phyloP scores from a whole-genome alignment of 129 eudicot species.

The Flaveria ramosissima region DNA sequence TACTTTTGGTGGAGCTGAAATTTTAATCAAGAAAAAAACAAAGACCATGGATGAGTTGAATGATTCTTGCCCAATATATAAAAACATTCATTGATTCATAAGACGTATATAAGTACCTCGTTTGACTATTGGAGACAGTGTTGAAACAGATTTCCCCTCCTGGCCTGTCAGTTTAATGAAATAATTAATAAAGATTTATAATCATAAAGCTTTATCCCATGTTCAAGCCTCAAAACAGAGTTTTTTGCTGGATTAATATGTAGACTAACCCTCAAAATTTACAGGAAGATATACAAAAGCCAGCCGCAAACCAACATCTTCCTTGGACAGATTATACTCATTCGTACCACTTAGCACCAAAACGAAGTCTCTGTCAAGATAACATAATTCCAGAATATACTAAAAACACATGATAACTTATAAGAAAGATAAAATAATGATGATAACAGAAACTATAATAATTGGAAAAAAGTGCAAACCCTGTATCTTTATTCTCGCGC shows the following conservation, averaged over 20 bases:
- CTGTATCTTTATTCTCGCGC: conserved; percentile 81
- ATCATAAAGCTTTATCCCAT: conserved; percentile 22
- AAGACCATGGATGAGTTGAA: conserved; percentile 7
- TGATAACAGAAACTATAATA: background rate
- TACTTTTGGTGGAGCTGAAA: conserved; percentile 96
- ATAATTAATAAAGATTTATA: background rate
- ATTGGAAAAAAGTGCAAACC: conserved; percentile 49
- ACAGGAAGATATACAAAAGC: conserved; percentile 80
- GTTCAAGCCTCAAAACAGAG: background rate
- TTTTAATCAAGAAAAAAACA: conserved; percentile 27
- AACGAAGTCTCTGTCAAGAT: conserved; percentile 58
- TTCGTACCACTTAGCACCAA: conserved; percentile 71
- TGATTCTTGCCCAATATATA: background rate
- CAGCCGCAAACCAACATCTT: conserved; percentile 77
- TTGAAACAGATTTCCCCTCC: conserved; percentile 79
- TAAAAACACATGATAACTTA: background rate
- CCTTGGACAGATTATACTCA: conserved; percentile 73
- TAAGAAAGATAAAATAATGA: background rate
- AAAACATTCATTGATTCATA: conserved; percentile 9
- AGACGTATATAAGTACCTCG: conserved; percentile 52
- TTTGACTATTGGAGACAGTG: conserved; percentile 64
- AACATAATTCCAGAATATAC: conserved; percentile 23
- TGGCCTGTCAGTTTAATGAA: conserved; percentile 57
- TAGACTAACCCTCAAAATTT: conserved; percentile 79
- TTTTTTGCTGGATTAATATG: background rate